Evolutionary conservation across 495 filamentous ascomycete species (phyloP), one percentile per base, ranked within the genome.

Genomic region (Neurospora sp.): DNA sequence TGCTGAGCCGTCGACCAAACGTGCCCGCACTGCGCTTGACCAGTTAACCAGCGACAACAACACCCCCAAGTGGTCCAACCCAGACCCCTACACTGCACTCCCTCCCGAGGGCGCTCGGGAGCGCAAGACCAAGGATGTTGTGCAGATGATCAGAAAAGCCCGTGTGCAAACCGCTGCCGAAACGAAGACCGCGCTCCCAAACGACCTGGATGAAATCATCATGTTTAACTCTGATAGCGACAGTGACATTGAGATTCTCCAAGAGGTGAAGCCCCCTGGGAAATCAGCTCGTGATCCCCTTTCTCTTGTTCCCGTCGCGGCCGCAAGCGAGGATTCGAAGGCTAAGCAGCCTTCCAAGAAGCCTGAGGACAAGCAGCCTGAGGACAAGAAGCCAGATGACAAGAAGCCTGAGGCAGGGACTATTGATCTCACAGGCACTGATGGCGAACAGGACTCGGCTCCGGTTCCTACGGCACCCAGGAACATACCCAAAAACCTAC

Each of bases 51-150:
- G 85, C 36, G 85, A 85, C 62, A 76, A 85, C 74, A 81, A 77
- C 74, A 72, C 80, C 4, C 93, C 93, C 0, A 92, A 90, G 80
- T 98, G 94, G 94, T 97, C 93, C 1, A 98, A 98, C 76, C 93
- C 94, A 5, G 94, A 98, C 81, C 93, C 93, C 0, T 98, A 97
- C 82, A 96, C 92, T 4, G 90, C 85, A 4, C 83, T 96, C 9
- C 94, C 94, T 7, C 92, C 93, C 8, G 90, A 92, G 76, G 88
- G 74, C 87, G 75, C 85, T 78, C 48, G 74, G 48, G 85, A 87
- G 43, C 84, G 84, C 21, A 93, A 93, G 77, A 92, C 90, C 79
- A 90, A 91, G 75, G 93, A 97, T 73, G 89, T 97, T 38, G 92
- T 97, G 36, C 90, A 94, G 75, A 78, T 96, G 71, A 97, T 97